These are phyloP conservation scores for Aspergillus thermomutatus DNA, from an alignment of 2,329 filamentous ascomycete genomes.

Conservation along the genomic window DNA sequence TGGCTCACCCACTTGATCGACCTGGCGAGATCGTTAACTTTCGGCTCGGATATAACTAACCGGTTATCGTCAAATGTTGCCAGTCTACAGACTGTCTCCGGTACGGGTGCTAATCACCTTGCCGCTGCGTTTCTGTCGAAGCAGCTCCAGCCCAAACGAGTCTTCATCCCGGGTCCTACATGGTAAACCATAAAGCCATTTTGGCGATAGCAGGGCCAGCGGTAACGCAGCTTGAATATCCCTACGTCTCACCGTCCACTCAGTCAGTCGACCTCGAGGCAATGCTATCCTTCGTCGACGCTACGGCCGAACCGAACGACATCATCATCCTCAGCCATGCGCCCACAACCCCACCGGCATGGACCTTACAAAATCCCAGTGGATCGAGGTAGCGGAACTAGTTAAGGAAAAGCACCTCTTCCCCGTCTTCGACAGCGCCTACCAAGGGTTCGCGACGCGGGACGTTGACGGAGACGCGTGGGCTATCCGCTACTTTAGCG, in stretches of 20 bases:
- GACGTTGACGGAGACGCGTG: conserved; percentile 74
- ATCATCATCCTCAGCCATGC: conserved; percentile 87
- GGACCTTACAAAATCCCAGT: conserved; percentile 79
- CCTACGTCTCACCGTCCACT: conserved; percentile 70
- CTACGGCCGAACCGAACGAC: conserved; percentile 70
- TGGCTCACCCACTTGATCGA: conserved; percentile 71
- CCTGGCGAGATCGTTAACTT: conserved; percentile 51
- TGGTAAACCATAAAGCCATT: conserved; percentile 94
- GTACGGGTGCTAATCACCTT: conserved; percentile 85
- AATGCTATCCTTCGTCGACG: conserved; percentile 75
- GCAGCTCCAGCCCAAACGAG: conserved; percentile 66
- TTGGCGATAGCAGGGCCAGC: conserved; percentile 47
- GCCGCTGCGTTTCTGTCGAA: conserved; percentile 80
- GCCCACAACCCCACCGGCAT: conserved; percentile 96
- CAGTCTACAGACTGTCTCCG: conserved; percentile 86
- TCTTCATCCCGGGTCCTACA: conserved; percentile 85
- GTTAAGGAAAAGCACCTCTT: conserved; percentile 73
- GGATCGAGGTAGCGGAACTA: conserved; percentile 72
- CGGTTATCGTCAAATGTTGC: conserved; percentile 38
- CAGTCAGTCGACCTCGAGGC: conserved; percentile 22
- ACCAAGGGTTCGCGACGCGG: conserved; percentile 89
- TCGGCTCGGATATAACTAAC: too few species aligned
- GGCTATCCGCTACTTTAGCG: conserved; percentile 77
- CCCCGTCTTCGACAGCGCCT: conserved; percentile 90
- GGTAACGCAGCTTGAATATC: conserved; percentile 64